Base-by-base conservation (phyloP, 2,329 filamentous ascomycete species). In the Geosmithia flava region DNA sequence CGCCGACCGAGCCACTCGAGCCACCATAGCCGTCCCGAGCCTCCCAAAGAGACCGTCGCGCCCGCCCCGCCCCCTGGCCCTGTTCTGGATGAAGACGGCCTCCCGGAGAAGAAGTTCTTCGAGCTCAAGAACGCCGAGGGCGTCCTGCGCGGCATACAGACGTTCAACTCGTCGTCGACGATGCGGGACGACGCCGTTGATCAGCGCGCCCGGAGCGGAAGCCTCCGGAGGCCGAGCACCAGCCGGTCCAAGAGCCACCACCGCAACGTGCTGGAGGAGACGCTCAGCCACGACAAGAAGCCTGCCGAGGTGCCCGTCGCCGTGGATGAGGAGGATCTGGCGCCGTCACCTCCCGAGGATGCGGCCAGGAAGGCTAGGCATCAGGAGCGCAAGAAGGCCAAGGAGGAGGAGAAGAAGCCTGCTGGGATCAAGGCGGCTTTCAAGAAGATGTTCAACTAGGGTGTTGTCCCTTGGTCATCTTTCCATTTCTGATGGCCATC, bases 1-100 rank as follows among this genome's bases (percentile, higher is more conserved):
- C 68, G 65, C 23, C 66, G 68, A 7, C 62, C 67, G 46, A 71
- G 67, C 52, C 60, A 67, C 23, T 63, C 68, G 5, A 59, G 59
- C 39, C 62, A 66, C 3, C 59, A 61, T 37, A 50, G 53, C 20
- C 57, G 59, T 23, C 53, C 59, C 17, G 63, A 62, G 19, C 33
- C 54, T 8, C 23, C 47, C 8, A 48, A 19, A 33, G 47, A 48
- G n/a, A 19, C 56, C 30, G 61, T 58, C 27, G 62, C 64, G 6
- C 49, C 55, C 13, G 52, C 58, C 3, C 52, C 62, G 3, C 47
- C 30, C 2, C 56, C 58, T 3, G 17, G 17, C 10, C 41, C 41
- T 8, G 8, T 27, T 8, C 23, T 27, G 10, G 53, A 53, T 41
- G 57, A 59, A 10, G 54, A 56, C n/a, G 33, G 51, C 8, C 30